Conservation (phyloP, 345 rosid genomes). For the rapeseed (Brassica napus) region DNA sequence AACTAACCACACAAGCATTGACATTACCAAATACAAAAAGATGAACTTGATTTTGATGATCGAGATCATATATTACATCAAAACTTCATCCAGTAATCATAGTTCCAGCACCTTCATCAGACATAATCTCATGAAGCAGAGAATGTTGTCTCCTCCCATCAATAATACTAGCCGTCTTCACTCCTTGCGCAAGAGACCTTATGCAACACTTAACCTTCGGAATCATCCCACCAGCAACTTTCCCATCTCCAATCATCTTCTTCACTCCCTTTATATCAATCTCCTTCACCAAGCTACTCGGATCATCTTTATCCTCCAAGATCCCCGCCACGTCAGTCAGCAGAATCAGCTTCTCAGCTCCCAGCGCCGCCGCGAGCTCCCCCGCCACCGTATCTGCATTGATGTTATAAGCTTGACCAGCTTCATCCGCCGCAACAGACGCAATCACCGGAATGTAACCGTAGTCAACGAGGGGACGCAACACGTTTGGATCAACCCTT, state of each 20-base stretch:
- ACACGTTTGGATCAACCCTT: conserved; percentile 58
- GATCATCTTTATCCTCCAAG: conserved; percentile 59
- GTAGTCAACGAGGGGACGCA: conserved; percentile 54
- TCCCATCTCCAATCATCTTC: conserved; percentile 74
- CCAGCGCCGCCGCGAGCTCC: conserved; percentile 87
- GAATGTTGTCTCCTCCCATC: conserved; percentile 89
- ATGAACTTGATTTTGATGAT: neutral
- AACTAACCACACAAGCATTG: neutral
- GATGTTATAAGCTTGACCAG: conserved; percentile 79
- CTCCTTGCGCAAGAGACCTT: conserved; percentile 83
- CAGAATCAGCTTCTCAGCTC: conserved; percentile 87
- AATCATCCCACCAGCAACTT: conserved; percentile 89
- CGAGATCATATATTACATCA: too few relatives aligned
- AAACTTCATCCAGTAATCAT: conserved; percentile 70
- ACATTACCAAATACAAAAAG: conserved; percentile 4
- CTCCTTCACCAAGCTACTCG: conserved; percentile 75
- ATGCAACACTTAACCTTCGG: conserved; percentile 91
- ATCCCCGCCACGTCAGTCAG: conserved; percentile 91
- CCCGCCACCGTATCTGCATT: conserved; percentile 97
- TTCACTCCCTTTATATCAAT: conserved; percentile 80
- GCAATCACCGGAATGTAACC: conserved; percentile 91
- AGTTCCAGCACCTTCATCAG: conserved; percentile 92
- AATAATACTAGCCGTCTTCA: conserved; percentile 83
- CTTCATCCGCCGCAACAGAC: conserved; percentile 78
- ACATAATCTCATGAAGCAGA: conserved; percentile 82